These are phyloP conservation scores for Backusella circina DNA, from an alignment of 192 early-diverging fungal species.

Conservation along the genomic window DNA sequence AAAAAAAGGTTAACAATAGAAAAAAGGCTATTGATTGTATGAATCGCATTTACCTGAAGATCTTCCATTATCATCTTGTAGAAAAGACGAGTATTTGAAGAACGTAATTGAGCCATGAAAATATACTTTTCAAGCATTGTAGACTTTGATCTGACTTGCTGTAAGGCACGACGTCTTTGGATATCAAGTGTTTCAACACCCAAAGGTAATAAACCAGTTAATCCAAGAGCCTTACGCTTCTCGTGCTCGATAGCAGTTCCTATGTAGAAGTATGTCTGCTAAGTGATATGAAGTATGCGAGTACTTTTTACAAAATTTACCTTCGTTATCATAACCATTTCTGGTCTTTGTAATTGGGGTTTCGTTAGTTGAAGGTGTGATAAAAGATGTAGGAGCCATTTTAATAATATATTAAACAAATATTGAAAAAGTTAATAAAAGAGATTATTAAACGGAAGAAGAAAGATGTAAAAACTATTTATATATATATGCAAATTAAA, in stretches of 20 bases:
- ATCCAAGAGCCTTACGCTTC: slow-evolving; percentile 54
- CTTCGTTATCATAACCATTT: slow-evolving; percentile 2
- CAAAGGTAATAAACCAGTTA: slow-evolving; percentile 71
- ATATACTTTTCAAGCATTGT: slow-evolving; percentile 80
- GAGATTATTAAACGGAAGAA: neutral
- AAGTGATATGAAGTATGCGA: neutral
- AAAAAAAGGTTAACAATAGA: too few species aligned
- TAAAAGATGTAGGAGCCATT: neutral
- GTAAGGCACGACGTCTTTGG: slow-evolving; percentile 75
- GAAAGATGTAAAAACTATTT: neutral
- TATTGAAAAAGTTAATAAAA: neutral
- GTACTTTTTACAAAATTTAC: neutral
- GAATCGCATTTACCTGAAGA: slow-evolving; percentile 69
- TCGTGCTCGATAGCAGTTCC: slow-evolving; percentile 56
- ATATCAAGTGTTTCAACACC: slow-evolving; percentile 70
- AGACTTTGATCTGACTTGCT: slow-evolving; percentile 67
- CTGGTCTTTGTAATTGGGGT: neutral
- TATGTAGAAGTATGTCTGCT: slow-evolving; percentile 18
- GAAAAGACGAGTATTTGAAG: slow-evolving; percentile 79
- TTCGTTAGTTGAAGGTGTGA: neutral
- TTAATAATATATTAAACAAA: neutral
- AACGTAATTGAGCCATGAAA: slow-evolving; percentile 80
- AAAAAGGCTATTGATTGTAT: too few species aligned
- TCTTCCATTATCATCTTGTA: slow-evolving; percentile 77
- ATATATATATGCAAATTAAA: neutral